Conservation (phyloP, 31 red algal genomes). For the Odonthalia washingtoniensis region DNA sequence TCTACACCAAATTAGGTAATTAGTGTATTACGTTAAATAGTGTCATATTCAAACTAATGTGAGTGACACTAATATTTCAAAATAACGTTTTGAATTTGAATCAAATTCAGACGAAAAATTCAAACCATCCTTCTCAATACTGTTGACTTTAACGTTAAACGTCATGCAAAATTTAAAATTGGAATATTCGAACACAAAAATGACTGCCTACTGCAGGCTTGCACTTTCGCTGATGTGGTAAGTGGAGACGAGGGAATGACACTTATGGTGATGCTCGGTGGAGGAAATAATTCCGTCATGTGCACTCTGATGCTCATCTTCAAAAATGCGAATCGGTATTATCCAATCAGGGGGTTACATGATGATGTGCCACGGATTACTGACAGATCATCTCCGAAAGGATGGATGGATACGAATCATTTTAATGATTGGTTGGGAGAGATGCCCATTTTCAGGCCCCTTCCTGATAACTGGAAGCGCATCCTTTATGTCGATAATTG, state of each 20-base stretch:
- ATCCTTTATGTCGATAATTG: conserved; percentile 42
- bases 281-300: neutral
- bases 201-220: no score
- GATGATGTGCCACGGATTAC: conserved; percentile 9
- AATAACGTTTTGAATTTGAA: no score
- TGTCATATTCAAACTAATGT: no score
- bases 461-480: neutral
- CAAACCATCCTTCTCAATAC: no score
- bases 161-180: no score
- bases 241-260: conserved; percentile 26
- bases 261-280: conserved; percentile 21
- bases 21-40: no score
- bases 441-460: neutral
- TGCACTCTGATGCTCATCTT: conserved; percentile 16
- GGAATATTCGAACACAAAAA: no score
- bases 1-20: no score
- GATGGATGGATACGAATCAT: conserved; percentile 25
- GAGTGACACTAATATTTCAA: no score
- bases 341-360: conserved; percentile 24
- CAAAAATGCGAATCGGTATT: conserved; percentile 19
- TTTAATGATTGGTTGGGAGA: conserved; percentile 3
- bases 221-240: conserved; percentile 34
- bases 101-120: no score
- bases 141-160: no score
- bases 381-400: conserved; percentile 27